phyloP scores from a whole-genome alignment of 805 yeast species.

The Hanseniaspora lachancei region DNA sequence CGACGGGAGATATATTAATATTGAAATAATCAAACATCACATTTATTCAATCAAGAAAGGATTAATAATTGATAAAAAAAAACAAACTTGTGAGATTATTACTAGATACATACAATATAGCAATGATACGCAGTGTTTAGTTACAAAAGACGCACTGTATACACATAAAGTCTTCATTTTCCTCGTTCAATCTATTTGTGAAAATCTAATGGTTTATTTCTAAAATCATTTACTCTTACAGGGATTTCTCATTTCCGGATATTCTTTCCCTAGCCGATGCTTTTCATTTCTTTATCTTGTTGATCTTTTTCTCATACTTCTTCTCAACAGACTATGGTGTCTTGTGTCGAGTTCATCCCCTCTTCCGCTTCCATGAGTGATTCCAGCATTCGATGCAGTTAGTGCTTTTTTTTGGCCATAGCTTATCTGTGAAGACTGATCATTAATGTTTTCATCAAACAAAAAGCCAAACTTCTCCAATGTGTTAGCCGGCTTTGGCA shows the following conservation, averaged over 20 bases:
- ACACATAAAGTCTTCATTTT: too few species aligned
- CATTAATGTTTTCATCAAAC: not conserved
- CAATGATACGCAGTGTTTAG: too few species aligned
- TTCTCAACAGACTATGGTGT: not conserved
- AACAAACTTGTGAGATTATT: too few species aligned
- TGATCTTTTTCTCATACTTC: slow-evolving; percentile 1
- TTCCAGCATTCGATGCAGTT: not conserved
- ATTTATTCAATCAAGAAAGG: too few species aligned
- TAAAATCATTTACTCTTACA: too few species aligned
- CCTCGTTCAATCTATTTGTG: too few species aligned
- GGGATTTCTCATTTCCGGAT: not conserved
- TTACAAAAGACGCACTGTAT: too few species aligned
- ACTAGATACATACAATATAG: too few species aligned
- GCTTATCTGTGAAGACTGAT: not conserved
- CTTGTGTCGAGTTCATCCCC: not conserved
- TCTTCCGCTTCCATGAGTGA: not conserved
- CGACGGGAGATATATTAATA: too few species aligned
- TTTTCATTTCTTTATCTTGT: not conserved
- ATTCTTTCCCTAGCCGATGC: not conserved
- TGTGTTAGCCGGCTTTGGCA: not conserved
- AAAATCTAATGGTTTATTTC: too few species aligned
- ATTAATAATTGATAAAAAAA: too few species aligned
- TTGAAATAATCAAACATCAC: too few species aligned
- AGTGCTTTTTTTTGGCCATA: not conserved
- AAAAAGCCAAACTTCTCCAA: not conserved